These are phyloP conservation scores for Claviceps paspali DNA, from an alignment of 2,329 filamentous ascomycete species.

Conservation along the genomic window DNA sequence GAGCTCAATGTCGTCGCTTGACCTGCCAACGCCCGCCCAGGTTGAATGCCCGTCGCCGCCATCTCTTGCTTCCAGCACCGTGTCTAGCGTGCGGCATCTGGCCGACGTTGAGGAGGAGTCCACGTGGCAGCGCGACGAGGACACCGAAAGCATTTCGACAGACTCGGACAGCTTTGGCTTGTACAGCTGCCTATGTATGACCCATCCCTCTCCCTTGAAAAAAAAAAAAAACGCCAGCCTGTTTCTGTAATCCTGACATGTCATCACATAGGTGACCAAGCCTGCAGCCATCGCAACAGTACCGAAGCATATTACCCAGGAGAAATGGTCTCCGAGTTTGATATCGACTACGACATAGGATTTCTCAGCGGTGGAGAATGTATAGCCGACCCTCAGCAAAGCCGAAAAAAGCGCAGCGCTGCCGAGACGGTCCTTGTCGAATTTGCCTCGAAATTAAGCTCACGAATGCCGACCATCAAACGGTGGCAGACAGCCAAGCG, in stretches of 20 bases:
- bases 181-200: conserved; percentile 61
- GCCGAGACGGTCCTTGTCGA: conserved; percentile 44
- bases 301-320: conserved; percentile 23
- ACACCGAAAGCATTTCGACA: conserved; percentile 14
- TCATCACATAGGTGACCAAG: conserved; percentile 38
- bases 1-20: conserved; percentile 67
- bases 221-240: no score
- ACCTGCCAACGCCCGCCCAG: conserved; percentile 30
- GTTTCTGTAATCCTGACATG: no score
- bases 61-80: conserved; percentile 21
- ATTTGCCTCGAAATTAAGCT: conserved; percentile 50
- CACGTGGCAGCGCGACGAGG: conserved; percentile 53
- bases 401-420: conserved; percentile 40
- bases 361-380: conserved; percentile 52
- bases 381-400: conserved; percentile 23
- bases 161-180: conserved; percentile 25
- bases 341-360: conserved; percentile 49
- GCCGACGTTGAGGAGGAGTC: conserved; percentile 79
- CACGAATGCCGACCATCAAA: conserved; percentile 38
- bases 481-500: conserved; percentile 34
- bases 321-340: conserved; percentile 26
- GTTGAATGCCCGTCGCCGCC: conserved; percentile 10
- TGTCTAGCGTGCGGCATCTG: conserved; percentile 50
- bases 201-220: no score
- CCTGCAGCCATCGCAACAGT: conserved; percentile 41